Evolutionary conservation across 148 eudicot genomes (phyloP).

Genomic region (Nepenthes mirabilis): DNA sequence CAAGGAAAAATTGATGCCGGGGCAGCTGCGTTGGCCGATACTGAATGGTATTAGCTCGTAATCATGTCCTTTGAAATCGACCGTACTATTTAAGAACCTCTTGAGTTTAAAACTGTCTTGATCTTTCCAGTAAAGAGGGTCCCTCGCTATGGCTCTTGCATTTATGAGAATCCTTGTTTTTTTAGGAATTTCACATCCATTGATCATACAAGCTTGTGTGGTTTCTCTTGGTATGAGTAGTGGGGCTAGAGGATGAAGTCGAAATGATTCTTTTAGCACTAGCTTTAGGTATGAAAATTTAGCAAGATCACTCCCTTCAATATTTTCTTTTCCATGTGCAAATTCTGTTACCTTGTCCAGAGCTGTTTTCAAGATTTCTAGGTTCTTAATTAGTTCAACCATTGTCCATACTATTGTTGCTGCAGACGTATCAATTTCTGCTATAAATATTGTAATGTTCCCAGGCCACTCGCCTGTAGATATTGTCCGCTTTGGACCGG

Average conservation of each 20-base stretch:
- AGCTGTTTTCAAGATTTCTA: conserved; percentile 25
- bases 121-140: conserved; percentile 33
- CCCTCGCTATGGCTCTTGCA: conserved; percentile 27
- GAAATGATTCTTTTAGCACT: conserved; percentile 37
- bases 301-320: conserved; percentile 37
- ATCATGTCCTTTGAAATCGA: conserved; percentile 33
- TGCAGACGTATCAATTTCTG: conserved; percentile 44
- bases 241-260: conserved; percentile 50
- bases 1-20: conserved; percentile 21
- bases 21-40: conserved; percentile 38
- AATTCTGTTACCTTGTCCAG: conserved; percentile 32
- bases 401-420: conserved; percentile 47
- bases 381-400: conserved; percentile 38
- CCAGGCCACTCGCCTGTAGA: too few species aligned
- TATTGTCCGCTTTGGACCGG: too few species aligned
- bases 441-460: conserved; percentile 46
- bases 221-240: conserved; percentile 41
- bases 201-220: conserved; percentile 17
- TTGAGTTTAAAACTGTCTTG: conserved; percentile 32
- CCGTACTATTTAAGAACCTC: conserved; percentile 22
- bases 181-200: conserved; percentile 34
- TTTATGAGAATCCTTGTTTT: conserved; percentile 43
- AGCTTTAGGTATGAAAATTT: conserved; percentile 24
- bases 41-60: conserved; percentile 50
- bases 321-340: conserved; percentile 15